These are phyloP conservation scores for Prunus padus DNA, from an alignment of 306 rosid species.

Conservation along the genomic window DNA sequence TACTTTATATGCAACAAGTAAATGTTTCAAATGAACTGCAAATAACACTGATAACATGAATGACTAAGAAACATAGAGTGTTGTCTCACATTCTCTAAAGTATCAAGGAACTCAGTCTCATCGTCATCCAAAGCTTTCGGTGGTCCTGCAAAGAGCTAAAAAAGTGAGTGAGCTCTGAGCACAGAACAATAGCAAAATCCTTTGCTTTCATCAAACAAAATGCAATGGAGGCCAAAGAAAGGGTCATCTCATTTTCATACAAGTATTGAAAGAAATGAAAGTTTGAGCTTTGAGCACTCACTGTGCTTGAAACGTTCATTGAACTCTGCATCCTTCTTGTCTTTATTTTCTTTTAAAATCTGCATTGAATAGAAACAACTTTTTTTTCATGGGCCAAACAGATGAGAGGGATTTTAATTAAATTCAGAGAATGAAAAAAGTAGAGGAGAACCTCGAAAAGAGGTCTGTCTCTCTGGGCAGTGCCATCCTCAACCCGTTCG, in stretches of 20 bases:
- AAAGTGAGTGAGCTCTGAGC: not conserved
- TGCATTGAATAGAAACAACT: conserved; percentile 17
- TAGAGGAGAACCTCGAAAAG: conserved; percentile 63
- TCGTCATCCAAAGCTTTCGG: conserved; percentile 97
- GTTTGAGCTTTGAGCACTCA: conserved; percentile 35
- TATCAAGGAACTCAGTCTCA: conserved; percentile 90
- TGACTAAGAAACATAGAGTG: not conserved
- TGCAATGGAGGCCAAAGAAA: not conserved
- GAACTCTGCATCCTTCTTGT: conserved; percentile 85
- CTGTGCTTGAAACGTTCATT: conserved; percentile 94
- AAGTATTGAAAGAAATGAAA: not conserved
- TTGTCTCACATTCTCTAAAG: conserved; percentile 50
- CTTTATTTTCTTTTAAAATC: conserved; percentile 89
- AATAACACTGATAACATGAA: not conserved
- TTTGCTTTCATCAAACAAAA: not conserved
- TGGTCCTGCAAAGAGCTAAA: conserved; percentile 56
- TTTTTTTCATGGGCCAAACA: not conserved
- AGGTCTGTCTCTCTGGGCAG: conserved; percentile 87
- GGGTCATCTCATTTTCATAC: not conserved
- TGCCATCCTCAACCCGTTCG: conserved; percentile 86
- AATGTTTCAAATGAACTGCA: not conserved
- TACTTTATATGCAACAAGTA: not conserved
- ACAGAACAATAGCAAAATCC: not conserved
- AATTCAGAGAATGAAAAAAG: not conserved
- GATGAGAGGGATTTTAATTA: not conserved